Base-by-base conservation (phyloP, 1,284 basidiomycete species). In the Tremellales sp. region DNA sequence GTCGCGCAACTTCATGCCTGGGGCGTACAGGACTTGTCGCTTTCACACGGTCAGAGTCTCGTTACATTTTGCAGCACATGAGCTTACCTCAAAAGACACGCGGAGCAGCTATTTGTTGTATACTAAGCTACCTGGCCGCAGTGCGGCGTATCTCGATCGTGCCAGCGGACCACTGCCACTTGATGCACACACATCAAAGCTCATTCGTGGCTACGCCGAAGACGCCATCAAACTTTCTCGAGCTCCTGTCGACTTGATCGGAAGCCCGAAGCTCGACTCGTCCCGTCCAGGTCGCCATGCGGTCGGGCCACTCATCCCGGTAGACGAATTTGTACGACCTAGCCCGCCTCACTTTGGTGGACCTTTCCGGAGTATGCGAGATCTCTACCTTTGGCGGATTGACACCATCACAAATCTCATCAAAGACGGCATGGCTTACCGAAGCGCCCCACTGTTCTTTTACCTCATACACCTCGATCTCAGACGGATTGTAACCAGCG, bases 271-370 rank as follows among this genome's bases (percentile, higher is more conserved):
- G 6, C 33, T 4, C 15, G 13, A 36, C 5, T 15, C 15, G 33
- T 17, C 6, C 15, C 6, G 13, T 36, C 33, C 6, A 36, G 33
- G 33, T 13, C 15, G 4, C 33, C 33, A 15, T 17, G 19, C 33
- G 6, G 5, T 4, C 15, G 13, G 6, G 33, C 6, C 19, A 17
- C 15, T 17, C 19, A 36, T 36, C 33, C 33, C 33, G 33, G 19
- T 6, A 36, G 13, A 6, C 33, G 4, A 15, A 17, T n/a, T 7
- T 13, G n/a, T n/a, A n/a, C n/a, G n/a, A n/a, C n/a, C n/a, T n/a
- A n/a, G n/a, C n/a, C n/a, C 33, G 33, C 33, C 46, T 23, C 24
- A 48, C 22, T 48, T 48, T 36, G 15, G 25, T n/a, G 46, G 46
- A 35, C 46, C 46, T n/a, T 48, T 42, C 26, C 5, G 22, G 17